phyloP scores from a whole-genome alignment of 2,329 filamentous ascomycete genomes.

The Neoscytalidium dimidiatum region DNA sequence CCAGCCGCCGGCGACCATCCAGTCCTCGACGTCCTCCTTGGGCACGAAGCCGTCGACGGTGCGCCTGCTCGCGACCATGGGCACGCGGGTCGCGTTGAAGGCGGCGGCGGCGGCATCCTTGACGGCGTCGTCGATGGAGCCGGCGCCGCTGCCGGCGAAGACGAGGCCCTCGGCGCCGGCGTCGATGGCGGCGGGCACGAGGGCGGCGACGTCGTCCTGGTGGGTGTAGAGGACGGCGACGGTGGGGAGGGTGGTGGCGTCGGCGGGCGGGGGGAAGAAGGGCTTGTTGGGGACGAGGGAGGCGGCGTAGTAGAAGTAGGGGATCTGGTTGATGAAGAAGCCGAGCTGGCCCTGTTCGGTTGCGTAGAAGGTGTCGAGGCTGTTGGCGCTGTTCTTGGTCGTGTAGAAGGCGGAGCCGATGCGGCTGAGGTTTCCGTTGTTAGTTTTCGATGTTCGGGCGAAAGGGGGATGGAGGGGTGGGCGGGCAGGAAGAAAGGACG shows the following conservation, averaged over 20 bases:
- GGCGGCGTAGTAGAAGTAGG: slow-evolving; percentile 62
- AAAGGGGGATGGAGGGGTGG: no score
- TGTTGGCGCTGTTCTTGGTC: slow-evolving; percentile 65
- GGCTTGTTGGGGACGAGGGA: slow-evolving; percentile 45
- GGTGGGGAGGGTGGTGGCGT: slow-evolving; percentile 46
- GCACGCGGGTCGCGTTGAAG: slow-evolving; percentile 48
- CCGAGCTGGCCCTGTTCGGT: slow-evolving; percentile 61
- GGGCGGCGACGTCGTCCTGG: slow-evolving; percentile 52
- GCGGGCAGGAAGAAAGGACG: not conserved
- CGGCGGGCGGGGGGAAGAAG: slow-evolving; percentile 26
- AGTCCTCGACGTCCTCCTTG: slow-evolving; percentile 25
- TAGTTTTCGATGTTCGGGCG: no score
- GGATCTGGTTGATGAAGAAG: slow-evolving; percentile 58
- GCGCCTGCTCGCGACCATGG: slow-evolving; percentile 55
- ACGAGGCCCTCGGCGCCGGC: slow-evolving; percentile 58
- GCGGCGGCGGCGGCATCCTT: slow-evolving; percentile 44
- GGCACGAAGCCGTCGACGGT: slow-evolving; percentile 57
- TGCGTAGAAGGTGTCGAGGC: slow-evolving; percentile 63
- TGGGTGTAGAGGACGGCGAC: slow-evolving; percentile 61
- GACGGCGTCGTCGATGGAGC: slow-evolving; percentile 49
- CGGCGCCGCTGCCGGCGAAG: slow-evolving; percentile 58
- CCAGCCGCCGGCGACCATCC: slow-evolving; percentile 51
- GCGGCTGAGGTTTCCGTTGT: slow-evolving; percentile 35
- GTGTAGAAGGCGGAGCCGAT: slow-evolving; percentile 61
- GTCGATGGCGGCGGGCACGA: slow-evolving; percentile 52